These are phyloP conservation scores for Combretum micranthum DNA, from an alignment of 345 rosid genomes.

Conservation along the genomic window DNA sequence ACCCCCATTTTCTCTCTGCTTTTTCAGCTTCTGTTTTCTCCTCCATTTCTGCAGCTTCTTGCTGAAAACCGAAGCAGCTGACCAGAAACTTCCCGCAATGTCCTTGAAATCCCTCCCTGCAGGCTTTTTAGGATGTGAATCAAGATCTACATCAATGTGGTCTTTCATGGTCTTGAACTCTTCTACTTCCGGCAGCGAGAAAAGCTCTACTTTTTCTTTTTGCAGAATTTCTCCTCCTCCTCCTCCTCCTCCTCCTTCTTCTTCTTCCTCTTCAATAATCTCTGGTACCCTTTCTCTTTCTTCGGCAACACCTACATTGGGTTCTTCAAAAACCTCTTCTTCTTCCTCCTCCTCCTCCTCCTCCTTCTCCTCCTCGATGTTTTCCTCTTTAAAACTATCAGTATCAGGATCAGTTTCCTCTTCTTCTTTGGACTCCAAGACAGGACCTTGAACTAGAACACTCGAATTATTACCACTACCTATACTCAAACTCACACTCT, in stretches of 20 bases:
- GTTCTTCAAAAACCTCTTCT: conserved; percentile 35
- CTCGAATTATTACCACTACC: conserved; percentile 1
- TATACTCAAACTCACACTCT: conserved; percentile 12
- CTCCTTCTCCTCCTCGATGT: conserved; percentile 1
- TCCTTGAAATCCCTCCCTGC: conserved; percentile 77
- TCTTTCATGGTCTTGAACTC: conserved; percentile 81
- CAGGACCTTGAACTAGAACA: conserved; percentile 28
- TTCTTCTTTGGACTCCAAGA: conserved; percentile 53
- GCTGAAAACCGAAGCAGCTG: conserved; percentile 97
- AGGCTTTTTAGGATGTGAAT: conserved; percentile 64
- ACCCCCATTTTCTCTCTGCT: conserved; percentile 33
- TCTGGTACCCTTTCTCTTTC: conserved; percentile 32
- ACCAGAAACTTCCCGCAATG: conserved; percentile 87
- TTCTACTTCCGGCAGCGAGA: conserved; percentile 18
- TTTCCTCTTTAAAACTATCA: conserved; percentile 7
- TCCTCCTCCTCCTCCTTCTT: too few species aligned
- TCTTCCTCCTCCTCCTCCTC: conserved; percentile 20
- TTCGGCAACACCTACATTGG: conserved; percentile 23
- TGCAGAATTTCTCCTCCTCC: not conserved
- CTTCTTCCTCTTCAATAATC: conserved; percentile 49
- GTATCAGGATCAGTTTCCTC: conserved; percentile 8
- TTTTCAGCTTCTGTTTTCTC: conserved; percentile 89
- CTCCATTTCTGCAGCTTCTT: conserved; percentile 97
- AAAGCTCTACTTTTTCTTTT: conserved; percentile 21
- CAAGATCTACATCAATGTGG: conserved; percentile 91